A percentile compares a stretch with the other conserved stretches of the same genome.
phyloP scores from a whole-genome alignment of 345 rosid genomes.

The Dimocarpus longan region DNA sequence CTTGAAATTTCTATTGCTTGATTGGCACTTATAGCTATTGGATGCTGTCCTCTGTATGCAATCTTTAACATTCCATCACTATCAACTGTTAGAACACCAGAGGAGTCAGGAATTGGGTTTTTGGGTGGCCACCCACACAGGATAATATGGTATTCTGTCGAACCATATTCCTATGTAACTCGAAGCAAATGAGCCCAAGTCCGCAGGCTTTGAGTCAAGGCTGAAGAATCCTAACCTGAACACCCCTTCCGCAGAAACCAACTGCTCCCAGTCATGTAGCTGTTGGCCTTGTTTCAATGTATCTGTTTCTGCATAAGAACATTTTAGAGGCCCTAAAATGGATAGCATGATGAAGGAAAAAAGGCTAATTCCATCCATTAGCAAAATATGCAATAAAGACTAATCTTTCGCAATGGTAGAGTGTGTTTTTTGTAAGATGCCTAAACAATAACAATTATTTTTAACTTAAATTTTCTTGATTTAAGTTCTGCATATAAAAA shows the following conservation, averaged over 20 bases:
- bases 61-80: constrained; percentile 51
- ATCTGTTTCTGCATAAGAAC: constrained; percentile 26
- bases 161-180: constrained; percentile 61
- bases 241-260: constrained; percentile 40
- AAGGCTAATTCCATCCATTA: constrained; percentile 13
- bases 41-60: constrained; percentile 30
- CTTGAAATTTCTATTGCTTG: constrained; percentile 5
- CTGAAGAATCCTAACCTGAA: constrained; percentile 67
- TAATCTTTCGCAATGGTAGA: not conserved
- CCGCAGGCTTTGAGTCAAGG: constrained; percentile 31
- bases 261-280: constrained; percentile 65
- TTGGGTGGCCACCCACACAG: constrained; percentile 62
- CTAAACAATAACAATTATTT: not conserved
- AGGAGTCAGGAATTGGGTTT: constrained; percentile 49
- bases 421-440: not conserved
- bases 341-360: constrained; percentile 15
- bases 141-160: constrained; percentile 33
- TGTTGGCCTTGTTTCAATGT: constrained; percentile 48
- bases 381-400: not conserved
- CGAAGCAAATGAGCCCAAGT: constrained; percentile 39
- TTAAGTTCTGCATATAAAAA: too few relatives aligned
- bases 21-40: constrained; percentile 39
- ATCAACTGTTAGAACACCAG: constrained; percentile 47
- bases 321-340: not conserved
- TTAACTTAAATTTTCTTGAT: too few relatives aligned